Evolutionary conservation across 1,284 basidiomycete species (phyloP).

Genomic region (Cryptococcus jaspeensis): DNA sequence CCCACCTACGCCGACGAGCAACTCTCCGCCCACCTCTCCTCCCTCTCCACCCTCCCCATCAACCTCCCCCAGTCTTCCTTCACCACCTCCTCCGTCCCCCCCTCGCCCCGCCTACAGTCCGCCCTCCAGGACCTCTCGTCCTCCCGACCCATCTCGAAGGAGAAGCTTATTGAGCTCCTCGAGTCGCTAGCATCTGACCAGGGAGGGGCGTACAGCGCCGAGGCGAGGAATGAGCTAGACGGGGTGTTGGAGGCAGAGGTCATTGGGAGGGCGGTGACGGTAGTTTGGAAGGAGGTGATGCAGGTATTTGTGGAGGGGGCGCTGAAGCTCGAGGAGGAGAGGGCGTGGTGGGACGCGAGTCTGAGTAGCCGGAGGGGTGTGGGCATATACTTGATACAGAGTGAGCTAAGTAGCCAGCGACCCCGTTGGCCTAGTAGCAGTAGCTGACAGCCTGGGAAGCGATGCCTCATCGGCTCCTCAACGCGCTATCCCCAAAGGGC

Average conservation of each 20-base stretch:
- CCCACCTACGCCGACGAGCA: constrained; percentile 47
- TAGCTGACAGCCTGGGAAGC: constrained; percentile 24
- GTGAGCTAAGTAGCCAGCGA: constrained; percentile 26
- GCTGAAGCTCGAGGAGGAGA: constrained; percentile 41
- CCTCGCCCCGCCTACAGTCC: constrained; percentile 21
- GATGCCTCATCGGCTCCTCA: constrained; percentile 43
- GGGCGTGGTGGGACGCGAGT: constrained; percentile 42
- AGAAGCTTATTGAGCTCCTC: constrained; percentile 34
- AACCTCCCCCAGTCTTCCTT: constrained; percentile 18
- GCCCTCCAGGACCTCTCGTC: constrained; percentile 39
- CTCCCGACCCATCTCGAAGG: constrained; percentile 23
- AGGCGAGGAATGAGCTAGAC: constrained; percentile 25
- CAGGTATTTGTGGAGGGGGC: constrained; percentile 40
- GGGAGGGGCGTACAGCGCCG: neutral
- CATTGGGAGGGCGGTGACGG: constrained; percentile 43
- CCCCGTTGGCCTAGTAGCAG: no score
- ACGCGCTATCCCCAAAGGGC: constrained; percentile 26
- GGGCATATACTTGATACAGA: constrained; percentile 45
- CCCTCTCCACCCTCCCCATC: constrained; percentile 47
- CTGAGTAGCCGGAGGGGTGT: constrained; percentile 33
- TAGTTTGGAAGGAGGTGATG: constrained; percentile 48
- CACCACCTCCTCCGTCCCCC: constrained; percentile 12
- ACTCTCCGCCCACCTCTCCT: constrained; percentile 37
- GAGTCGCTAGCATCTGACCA: constrained; percentile 15
- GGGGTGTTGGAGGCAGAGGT: constrained; percentile 41